Evolutionary conservation across 352 stramenopile species (phyloP).

Genomic region (Phytopythium cucurbitacearum): DNA sequence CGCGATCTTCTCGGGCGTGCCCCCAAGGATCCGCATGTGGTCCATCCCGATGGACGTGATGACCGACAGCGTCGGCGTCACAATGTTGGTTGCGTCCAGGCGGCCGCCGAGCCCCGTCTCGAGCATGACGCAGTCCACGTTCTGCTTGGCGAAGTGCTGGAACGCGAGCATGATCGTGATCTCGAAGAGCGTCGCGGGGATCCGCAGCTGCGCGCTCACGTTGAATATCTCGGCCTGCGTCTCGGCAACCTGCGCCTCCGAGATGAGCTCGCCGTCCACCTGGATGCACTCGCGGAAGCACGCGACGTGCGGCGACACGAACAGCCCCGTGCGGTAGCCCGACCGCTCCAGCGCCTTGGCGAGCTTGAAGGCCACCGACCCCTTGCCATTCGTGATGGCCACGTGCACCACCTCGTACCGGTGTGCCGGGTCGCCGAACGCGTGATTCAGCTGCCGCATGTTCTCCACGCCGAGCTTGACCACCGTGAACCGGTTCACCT

Average conservation of each 20-base stretch:
- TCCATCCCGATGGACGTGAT: conserved; percentile 89
- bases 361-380: conserved; percentile 83
- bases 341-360: conserved; percentile 87
- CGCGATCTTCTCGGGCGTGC: conserved; percentile 74
- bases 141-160: conserved; percentile 81
- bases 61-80: conserved; percentile 77
- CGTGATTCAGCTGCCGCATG: conserved; percentile 83
- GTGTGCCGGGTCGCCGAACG: conserved; percentile 59
- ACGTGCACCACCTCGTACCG: conserved; percentile 93
- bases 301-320: conserved; percentile 90
- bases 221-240: conserved; percentile 86
- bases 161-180: conserved; percentile 88
- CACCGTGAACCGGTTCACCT: conserved; percentile 95
- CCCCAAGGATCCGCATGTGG: conserved; percentile 77
- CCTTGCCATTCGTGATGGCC: conserved; percentile 97
- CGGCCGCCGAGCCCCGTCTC: conserved; percentile 87
- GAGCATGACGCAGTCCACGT: conserved; percentile 86
- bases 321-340: conserved; percentile 90
- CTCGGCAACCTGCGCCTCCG: conserved; percentile 87
- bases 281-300: conserved; percentile 90
- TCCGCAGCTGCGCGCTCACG: conserved; percentile 67
- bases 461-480: conserved; percentile 97
- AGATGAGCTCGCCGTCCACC: conserved; percentile 91
- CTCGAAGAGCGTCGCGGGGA: conserved; percentile 89
- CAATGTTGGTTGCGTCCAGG: conserved; percentile 89